Evolutionary conservation across 441 rosid species (phyloP).

Genomic region (Geranium incanum): DNA sequence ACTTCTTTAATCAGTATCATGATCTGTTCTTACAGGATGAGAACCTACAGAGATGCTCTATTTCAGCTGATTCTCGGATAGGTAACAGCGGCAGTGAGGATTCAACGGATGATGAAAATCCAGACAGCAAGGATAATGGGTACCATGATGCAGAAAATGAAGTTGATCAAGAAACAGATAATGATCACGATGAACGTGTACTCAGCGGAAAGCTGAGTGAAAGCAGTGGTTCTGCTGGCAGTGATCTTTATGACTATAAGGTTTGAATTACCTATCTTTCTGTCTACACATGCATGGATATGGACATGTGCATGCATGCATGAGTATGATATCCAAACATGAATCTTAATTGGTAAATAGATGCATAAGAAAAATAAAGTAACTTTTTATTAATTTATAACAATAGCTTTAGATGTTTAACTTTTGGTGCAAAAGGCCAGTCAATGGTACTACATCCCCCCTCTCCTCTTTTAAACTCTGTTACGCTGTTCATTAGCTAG

Average conservation of each 20-base stretch:
- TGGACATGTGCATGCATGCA: neutral
- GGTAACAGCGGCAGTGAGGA: slow-evolving; percentile 90
- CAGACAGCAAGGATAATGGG: slow-evolving; percentile 54
- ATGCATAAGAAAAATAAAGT: neutral
- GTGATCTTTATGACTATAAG: slow-evolving; percentile 92
- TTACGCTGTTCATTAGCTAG: no score
- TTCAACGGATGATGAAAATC: slow-evolving; percentile 82
- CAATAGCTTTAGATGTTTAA: neutral
- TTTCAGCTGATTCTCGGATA: slow-evolving; percentile 80
- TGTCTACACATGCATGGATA: neutral
- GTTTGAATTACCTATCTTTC: slow-evolving; percentile 34
- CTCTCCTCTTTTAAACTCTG: no score
- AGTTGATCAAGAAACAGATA: slow-evolving; percentile 76
- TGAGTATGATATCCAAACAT: neutral
- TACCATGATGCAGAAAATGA: slow-evolving; percentile 86
- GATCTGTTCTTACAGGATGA: slow-evolving; percentile 61
- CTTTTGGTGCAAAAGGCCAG: no score
- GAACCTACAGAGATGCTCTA: slow-evolving; percentile 84
- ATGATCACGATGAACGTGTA: slow-evolving; percentile 51
- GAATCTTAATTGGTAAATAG: neutral
- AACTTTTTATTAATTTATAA: no score
- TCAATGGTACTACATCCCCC: no score
- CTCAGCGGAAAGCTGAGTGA: slow-evolving; percentile 88
- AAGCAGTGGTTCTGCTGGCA: slow-evolving; percentile 80
- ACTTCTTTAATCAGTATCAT: slow-evolving; percentile 16